Evolutionary conservation across 2,329 filamentous ascomycete species (phyloP), one percentile per base, ranked within the genome.

Genomic region (Colletotrichum filicis): DNA sequence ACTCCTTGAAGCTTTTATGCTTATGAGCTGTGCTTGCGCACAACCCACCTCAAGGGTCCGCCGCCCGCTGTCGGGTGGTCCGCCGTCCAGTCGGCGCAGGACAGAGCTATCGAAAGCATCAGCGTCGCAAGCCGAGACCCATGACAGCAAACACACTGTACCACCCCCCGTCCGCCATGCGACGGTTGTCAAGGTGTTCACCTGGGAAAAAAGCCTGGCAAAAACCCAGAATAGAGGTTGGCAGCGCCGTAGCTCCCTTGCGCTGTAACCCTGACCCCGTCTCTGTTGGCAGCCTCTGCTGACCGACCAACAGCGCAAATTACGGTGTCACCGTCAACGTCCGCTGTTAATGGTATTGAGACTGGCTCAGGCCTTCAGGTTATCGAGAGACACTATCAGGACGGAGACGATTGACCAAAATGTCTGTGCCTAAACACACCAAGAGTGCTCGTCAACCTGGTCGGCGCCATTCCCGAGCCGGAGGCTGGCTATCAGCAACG

Each of bases 41-140:
- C 9, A 11, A 46, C 32, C 22, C 28, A 28, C 63, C 9, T 42
- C 37, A 19, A 16, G 49, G 46, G 19, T 32, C n/a, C 19, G 42
- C 22, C 22, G 28, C 16, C 57, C 26, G 28, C 57, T 37, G 24
- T 64, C 32, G 9, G 30, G 42, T 19, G 32, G 24, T 49, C 42
- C 42, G 22, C 42, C 8, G 42, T 49, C 42, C 55, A 56, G 55
- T 26, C 32, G 42, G 68, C 46, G 42, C 62, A 53, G 53, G 42
- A 56, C 42, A 32, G 30, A 55, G 46, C 66, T 57, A 69, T 56
- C 35, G 66, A 53, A 66, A 65, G 60, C 59, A 70, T 57, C 66
- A 69, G 60, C 70, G 70, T 73, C 28, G 70, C 70, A 73, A 56
- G 55, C 66, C 60, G 66, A 26, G 24, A 52, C 55, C 60, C 53